These are phyloP conservation scores for Thraustotheca clavata DNA, from an alignment of 352 stramenopile genomes.

Conservation along the genomic window DNA sequence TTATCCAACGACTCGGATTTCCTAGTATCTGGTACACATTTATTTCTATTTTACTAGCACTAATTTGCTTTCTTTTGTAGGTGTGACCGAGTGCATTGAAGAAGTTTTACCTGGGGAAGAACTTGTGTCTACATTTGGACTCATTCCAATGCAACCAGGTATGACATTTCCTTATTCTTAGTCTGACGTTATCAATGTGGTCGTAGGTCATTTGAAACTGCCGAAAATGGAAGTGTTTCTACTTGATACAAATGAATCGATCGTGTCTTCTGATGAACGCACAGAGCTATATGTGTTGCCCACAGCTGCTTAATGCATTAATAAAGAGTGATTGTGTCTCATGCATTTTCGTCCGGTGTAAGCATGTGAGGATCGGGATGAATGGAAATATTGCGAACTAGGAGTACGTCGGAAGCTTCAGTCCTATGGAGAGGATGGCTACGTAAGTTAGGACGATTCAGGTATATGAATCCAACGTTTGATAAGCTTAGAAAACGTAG, in stretches of 20 bases:
- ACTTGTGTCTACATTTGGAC: constrained; percentile 47
- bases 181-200: neutral
- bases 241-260: constrained; percentile 4
- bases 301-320: neutral
- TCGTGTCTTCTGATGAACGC: constrained; percentile 6
- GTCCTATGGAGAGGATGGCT: constrained; percentile 81
- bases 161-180: constrained; percentile 1
- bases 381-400: neutral
- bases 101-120: constrained; percentile 66
- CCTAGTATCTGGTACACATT: constrained; percentile 49
- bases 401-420: too few relatives aligned
- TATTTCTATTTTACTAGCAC: neutral
- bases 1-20: constrained; percentile 65
- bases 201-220: constrained; percentile 6
- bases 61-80: constrained; percentile 18
- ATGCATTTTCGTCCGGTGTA: neutral
- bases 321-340: neutral
- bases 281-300: constrained; percentile 11
- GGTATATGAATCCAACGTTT: neutral
- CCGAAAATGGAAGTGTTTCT: constrained; percentile 10
- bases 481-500: neutral
- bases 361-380: neutral
- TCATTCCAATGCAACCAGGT: constrained; percentile 76
- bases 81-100: constrained; percentile 60
- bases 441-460: constrained; percentile 77